Conservation (phyloP, 2,329 filamentous ascomycete genomes). For the Sclerotinia sclerotiorum region DNA sequence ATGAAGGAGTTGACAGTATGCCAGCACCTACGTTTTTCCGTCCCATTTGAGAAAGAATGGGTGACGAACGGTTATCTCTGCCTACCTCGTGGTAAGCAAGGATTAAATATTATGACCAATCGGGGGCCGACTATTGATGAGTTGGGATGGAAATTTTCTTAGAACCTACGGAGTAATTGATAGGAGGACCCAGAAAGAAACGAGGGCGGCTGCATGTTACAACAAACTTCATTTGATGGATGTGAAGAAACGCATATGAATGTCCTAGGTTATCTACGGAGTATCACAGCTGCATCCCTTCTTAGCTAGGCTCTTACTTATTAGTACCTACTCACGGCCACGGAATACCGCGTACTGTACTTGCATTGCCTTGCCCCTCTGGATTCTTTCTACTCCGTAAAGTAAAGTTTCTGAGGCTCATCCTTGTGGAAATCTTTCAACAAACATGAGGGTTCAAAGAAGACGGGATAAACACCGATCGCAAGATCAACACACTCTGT, state of each 20-base stretch:
- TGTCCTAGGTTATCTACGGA: neutral
- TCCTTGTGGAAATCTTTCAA: constrained; percentile 4
- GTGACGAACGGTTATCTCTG: constrained; percentile 17
- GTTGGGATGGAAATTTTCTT: constrained; percentile 3
- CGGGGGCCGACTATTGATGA: neutral
- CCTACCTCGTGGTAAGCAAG: constrained; percentile 21
- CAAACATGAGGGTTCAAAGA: neutral
- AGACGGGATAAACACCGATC: neutral
- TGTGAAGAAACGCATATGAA: neutral
- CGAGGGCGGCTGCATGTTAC: constrained; percentile 6
- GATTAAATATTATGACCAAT: neutral
- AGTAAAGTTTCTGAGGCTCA: neutral
- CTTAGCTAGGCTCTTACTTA: neutral
- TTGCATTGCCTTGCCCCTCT: neutral
- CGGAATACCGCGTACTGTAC: neutral
- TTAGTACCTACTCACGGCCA: neutral
- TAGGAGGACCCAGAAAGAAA: constrained; percentile 1
- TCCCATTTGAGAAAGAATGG: constrained; percentile 3
- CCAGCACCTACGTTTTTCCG: constrained; percentile 8
- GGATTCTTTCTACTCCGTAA: neutral
- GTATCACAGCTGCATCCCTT: neutral
- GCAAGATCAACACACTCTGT: neutral
- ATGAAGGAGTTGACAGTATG: neutral
- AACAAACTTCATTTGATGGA: constrained; percentile 1
- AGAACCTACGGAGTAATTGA: neutral